Conservation (phyloP, 2,329 filamentous ascomycete species). For the Mariannaea elegans region DNA sequence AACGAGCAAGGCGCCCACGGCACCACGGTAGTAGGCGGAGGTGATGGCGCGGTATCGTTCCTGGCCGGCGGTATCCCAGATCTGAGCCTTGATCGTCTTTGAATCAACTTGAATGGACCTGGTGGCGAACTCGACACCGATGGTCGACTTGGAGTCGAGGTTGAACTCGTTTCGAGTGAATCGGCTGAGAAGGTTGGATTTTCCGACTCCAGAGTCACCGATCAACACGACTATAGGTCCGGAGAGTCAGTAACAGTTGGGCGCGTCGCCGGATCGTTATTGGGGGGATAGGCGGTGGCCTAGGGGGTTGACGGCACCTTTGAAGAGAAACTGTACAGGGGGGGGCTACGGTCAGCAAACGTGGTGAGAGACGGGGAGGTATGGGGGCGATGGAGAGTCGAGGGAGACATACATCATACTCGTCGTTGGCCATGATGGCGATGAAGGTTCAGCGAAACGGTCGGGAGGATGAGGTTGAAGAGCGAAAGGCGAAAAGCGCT, state of each 20-base stretch:
- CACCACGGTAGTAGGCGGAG: slow-evolving; percentile 97
- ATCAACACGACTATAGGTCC: slow-evolving; percentile 85
- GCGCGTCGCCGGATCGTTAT: slow-evolving; percentile 21
- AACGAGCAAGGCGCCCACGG: slow-evolving; percentile 94
- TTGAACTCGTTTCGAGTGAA: slow-evolving; percentile 99
- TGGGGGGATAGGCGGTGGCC: slow-evolving; percentile 25
- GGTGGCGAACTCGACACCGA: slow-evolving; percentile 99
- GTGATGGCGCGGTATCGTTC: slow-evolving; percentile 99
- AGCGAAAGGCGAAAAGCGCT: slow-evolving; percentile 29
- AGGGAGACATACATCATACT: slow-evolving; percentile 88
- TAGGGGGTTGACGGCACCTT: slow-evolving; percentile 69
- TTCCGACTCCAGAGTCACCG: slow-evolving; percentile 98
- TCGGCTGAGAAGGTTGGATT: slow-evolving; percentile 99
- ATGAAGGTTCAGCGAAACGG: slow-evolving; percentile 30
- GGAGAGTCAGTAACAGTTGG: slow-evolving; percentile 43
- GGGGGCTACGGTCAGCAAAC: slow-evolving; percentile 43
- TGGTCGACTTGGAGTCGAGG: slow-evolving; percentile 98
- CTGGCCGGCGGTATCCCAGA: slow-evolving; percentile 99
- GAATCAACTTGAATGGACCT: slow-evolving; percentile 98
- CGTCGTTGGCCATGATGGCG: slow-evolving; percentile 95
- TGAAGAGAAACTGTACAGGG: slow-evolving; percentile 89
- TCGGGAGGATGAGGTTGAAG: slow-evolving; percentile 27
- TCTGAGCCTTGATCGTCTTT: slow-evolving; percentile 99
- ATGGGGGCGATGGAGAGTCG: slow-evolving; percentile 28
- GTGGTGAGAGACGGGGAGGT: slow-evolving; percentile 33